phyloP scores from a whole-genome alignment of 768 basidiomycete genomes.

The Austroboletus eburneus region DNA sequence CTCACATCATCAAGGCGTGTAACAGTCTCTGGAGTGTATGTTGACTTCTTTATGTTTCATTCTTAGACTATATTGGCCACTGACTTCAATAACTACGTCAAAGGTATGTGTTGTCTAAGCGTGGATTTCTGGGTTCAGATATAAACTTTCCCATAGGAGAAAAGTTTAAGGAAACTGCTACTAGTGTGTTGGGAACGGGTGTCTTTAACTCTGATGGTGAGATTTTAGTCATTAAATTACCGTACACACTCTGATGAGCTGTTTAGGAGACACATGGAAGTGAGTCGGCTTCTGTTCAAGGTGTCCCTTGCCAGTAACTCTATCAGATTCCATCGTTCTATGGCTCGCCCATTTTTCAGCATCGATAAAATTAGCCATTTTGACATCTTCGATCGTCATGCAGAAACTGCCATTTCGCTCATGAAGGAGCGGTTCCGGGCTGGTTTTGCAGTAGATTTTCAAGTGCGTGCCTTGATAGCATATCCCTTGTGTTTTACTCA shows the following conservation, averaged over 20 bases:
- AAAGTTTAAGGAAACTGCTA: slow-evolving; percentile 28
- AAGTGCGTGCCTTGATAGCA: slow-evolving; percentile 32
- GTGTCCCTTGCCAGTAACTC: background rate
- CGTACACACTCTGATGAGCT: slow-evolving; percentile 1
- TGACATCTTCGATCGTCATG: slow-evolving; percentile 55
- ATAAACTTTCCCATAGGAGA: slow-evolving; percentile 24
- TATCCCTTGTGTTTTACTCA: background rate
- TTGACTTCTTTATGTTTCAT: background rate
- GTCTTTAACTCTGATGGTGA: slow-evolving; percentile 54
- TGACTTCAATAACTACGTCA: slow-evolving; percentile 40
- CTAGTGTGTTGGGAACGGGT: slow-evolving; percentile 44
- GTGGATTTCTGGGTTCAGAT: background rate
- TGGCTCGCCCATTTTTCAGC: slow-evolving; percentile 70
- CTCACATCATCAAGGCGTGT: slow-evolving; percentile 43
- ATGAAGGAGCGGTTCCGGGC: slow-evolving; percentile 41
- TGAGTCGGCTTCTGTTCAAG: slow-evolving; percentile 22
- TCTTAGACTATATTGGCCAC: slow-evolving; percentile 38
- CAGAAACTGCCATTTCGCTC: slow-evolving; percentile 42
- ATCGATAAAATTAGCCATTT: slow-evolving; percentile 59
- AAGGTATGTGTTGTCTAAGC: slow-evolving; percentile 28
- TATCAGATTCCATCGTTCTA: slow-evolving; percentile 55
- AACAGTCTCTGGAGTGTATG: background rate
- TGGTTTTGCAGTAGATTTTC: slow-evolving; percentile 56
- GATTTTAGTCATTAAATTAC: background rate
- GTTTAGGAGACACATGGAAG: slow-evolving; percentile 68